Percentiles rank a stretch among this genome's conserved stretches.
Conservation (phyloP, 768 basidiomycete genomes). For the Mrakia gelida region DNA sequence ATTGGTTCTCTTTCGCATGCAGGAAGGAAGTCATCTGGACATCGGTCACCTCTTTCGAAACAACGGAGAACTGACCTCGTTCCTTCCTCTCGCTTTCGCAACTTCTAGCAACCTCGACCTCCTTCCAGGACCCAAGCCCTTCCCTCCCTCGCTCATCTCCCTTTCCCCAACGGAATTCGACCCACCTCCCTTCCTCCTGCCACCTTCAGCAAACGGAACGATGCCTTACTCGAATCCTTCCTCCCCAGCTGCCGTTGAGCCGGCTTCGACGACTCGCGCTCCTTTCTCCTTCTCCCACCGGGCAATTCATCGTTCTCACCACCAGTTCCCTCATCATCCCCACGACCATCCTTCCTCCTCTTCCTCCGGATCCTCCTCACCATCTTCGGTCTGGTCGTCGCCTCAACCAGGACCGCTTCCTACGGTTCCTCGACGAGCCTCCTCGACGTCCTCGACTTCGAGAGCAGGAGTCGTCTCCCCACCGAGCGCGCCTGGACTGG, state of each 20-base stretch:
- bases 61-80: neutral
- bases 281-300: conserved; percentile 12
- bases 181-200: neutral
- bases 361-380: neutral
- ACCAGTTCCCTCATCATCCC: neutral
- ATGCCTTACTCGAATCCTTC: conserved; percentile 29
- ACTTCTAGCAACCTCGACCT: neutral
- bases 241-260: neutral
- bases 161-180: neutral
- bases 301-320: neutral
- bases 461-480: conserved; percentile 4
- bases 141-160: neutral
- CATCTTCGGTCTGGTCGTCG: neutral
- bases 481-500: conserved; percentile 1
- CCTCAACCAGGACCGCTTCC: conserved; percentile 3
- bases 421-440: conserved; percentile 9
- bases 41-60: neutral
- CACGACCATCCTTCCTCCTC: neutral
- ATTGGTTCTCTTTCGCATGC: too few relatives aligned
- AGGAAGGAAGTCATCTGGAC: neutral
- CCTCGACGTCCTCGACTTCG: conserved; percentile 6
- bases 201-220: neutral
- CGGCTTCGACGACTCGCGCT: conserved; percentile 4
- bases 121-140: conserved; percentile 3
- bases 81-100: neutral